Conservation (phyloP, 106 monocot genomes). For the Iris macrosiphon region DNA sequence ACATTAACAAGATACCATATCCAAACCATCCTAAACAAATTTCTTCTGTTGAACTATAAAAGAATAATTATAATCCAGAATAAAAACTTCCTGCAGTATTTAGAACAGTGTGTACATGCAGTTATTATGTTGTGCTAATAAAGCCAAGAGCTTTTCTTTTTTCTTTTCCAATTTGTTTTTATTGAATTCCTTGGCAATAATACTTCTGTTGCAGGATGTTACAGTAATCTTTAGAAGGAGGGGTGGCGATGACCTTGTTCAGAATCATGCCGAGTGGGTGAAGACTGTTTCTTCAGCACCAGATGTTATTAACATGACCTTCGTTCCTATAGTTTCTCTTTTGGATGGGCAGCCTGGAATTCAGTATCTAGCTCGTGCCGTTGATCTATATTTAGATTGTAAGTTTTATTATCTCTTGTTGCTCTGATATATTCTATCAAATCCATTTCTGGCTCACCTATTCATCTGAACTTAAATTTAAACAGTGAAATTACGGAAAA, state of each 20-base stretch:
- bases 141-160: too few species aligned
- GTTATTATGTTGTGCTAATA: too few species aligned
- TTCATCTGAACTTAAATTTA: conserved; percentile 3
- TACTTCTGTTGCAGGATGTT: conserved; percentile 53
- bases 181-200: conserved; percentile 8
- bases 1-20: too few species aligned
- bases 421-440: background rate
- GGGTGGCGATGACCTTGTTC: conserved; percentile 93
- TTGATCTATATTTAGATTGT: conserved; percentile 88
- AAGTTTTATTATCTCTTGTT: conserved; percentile 20
- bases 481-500: too few species aligned
- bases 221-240: conserved; percentile 93
- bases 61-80: too few species aligned
- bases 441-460: background rate
- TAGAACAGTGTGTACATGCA: too few species aligned
- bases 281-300: conserved; percentile 61
- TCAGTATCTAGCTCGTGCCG: conserved; percentile 63
- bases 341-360: conserved; percentile 52
- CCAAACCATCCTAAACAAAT: too few species aligned
- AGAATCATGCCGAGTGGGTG: conserved; percentile 76
- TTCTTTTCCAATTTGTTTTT: too few species aligned
- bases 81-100: too few species aligned
- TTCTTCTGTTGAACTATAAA: too few species aligned
- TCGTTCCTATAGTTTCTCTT: conserved; percentile 76
- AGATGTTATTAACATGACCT: conserved; percentile 96